A percentile compares a stretch with the other conserved stretches of the same genome.
These are phyloP conservation scores for Populus hybrid DNA, from an alignment of 441 rosid species.

Conservation along the genomic window DNA sequence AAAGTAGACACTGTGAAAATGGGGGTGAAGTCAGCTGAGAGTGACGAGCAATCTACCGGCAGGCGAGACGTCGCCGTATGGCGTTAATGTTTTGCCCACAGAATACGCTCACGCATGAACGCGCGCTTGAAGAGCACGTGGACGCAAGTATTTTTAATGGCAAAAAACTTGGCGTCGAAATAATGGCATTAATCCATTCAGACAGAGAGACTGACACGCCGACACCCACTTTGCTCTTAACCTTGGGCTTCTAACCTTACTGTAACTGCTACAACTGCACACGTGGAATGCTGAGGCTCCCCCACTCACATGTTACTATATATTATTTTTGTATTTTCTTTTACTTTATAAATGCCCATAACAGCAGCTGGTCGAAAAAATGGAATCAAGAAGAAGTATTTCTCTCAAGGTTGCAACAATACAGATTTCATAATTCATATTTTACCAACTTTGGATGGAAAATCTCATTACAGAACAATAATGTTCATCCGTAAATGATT, in stretches of 20 bases:
- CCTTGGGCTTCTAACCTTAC: not conserved
- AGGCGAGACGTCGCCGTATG: slow-evolving; percentile 44
- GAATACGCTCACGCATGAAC: not conserved
- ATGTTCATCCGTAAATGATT: not conserved
- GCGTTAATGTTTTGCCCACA: not conserved
- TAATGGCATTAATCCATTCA: slow-evolving; percentile 6
- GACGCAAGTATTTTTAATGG: not conserved
- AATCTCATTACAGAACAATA: not conserved
- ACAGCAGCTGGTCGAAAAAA: too few relatives aligned
- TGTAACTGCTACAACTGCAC: slow-evolving; percentile 4
- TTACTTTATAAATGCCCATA: too few relatives aligned
- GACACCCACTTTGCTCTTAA: slow-evolving; percentile 27
- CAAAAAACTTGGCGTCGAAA: slow-evolving; percentile 38
- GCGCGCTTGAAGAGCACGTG: slow-evolving; percentile 13
- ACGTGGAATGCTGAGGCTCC: not conserved
- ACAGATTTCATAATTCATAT: not conserved
- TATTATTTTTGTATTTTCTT: too few relatives aligned
- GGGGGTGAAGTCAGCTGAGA: slow-evolving; percentile 31
- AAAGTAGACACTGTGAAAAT: not conserved
- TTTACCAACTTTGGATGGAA: too few relatives aligned
- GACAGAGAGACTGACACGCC: slow-evolving; percentile 24
- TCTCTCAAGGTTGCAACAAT: not conserved
- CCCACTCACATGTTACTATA: not conserved
- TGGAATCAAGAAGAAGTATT: too few relatives aligned
- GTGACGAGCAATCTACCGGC: slow-evolving; percentile 50